phyloP scores from a whole-genome alignment of 2,329 filamentous ascomycete genomes.

The Fusarium nisikadoi region DNA sequence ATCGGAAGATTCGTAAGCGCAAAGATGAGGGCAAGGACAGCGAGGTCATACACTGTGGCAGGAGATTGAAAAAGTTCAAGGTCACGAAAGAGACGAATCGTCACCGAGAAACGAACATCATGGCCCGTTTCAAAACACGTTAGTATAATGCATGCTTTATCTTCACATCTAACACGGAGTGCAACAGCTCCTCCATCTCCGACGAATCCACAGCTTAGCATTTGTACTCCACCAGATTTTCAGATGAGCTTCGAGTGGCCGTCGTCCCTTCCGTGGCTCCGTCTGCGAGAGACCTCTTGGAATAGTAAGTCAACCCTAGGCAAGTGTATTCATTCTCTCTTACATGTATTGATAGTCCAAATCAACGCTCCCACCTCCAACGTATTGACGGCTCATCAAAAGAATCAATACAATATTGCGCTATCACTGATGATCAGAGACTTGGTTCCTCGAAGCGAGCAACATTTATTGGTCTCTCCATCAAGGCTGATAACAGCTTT shows the following conservation, averaged over 20 bases:
- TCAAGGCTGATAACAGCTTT: not conserved
- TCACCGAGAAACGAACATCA: fast-evolving
- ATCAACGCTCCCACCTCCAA: not conserved
- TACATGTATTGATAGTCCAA: fast-evolving
- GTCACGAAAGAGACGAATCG: fast-evolving
- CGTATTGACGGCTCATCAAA: not conserved
- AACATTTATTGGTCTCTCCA: too few species aligned
- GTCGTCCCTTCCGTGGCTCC: fast-evolving
- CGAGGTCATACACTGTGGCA: not conserved
- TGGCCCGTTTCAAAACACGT: fast-evolving
- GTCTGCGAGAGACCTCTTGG: fast-evolving
- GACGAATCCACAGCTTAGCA: fast-evolving
- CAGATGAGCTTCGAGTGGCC: not conserved
- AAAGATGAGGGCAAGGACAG: fast-evolving
- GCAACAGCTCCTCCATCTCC: not conserved
- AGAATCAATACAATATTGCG: too few species aligned
- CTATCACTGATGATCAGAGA: too few species aligned
- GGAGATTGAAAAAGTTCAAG: fast-evolving
- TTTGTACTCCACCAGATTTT: not conserved
- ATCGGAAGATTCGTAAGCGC: fast-evolving
- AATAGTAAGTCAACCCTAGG: not conserved
- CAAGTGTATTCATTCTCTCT: fast-evolving
- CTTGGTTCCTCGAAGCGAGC: too few species aligned
- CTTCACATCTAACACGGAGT: fast-evolving
- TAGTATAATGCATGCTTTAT: fast-evolving